Evolutionary conservation across 2,329 filamentous ascomycete species (phyloP).

Genomic region (Colletotrichum sp.): DNA sequence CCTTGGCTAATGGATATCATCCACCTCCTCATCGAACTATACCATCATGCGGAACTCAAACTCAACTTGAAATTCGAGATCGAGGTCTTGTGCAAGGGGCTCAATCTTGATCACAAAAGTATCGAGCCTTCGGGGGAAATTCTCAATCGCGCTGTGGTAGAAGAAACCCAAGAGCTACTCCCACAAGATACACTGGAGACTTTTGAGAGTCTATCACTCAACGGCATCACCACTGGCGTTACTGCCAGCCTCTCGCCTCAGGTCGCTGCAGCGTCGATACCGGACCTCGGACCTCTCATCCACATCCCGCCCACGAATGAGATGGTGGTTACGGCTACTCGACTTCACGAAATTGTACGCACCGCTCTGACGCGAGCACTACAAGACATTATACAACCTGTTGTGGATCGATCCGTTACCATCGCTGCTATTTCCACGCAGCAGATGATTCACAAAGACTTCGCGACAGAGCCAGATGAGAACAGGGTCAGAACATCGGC

Average conservation of each 20-base stretch:
- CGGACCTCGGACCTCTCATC: slow-evolving; percentile 81
- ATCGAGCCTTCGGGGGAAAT: slow-evolving; percentile 90
- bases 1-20: slow-evolving; percentile 99
- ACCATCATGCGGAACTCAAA: slow-evolving; percentile 91
- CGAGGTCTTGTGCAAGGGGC: slow-evolving; percentile 92
- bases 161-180: slow-evolving; percentile 65
- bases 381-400: slow-evolving; percentile 94
- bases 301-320: slow-evolving; percentile 82
- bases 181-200: slow-evolving; percentile 74
- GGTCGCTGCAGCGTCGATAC: slow-evolving; percentile 79
- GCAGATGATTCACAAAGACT: slow-evolving; percentile 96
- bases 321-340: slow-evolving; percentile 74
- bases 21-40: slow-evolving; percentile 87
- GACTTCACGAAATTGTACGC: slow-evolving; percentile 79
- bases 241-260: slow-evolving; percentile 78
- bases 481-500: slow-evolving; percentile 85
- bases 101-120: slow-evolving; percentile 89
- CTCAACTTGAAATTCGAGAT: slow-evolving; percentile 99
- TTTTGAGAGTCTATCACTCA: slow-evolving; percentile 83
- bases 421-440: slow-evolving; percentile 97
- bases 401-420: slow-evolving; percentile 96
- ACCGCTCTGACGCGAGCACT: slow-evolving; percentile 88
- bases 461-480: slow-evolving; percentile 90
- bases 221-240: slow-evolving; percentile 72
- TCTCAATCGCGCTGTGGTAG: slow-evolving; percentile 72